phyloP scores from a whole-genome alignment of 805 yeast genomes.

The Kodamaea hsintzibuensis region DNA sequence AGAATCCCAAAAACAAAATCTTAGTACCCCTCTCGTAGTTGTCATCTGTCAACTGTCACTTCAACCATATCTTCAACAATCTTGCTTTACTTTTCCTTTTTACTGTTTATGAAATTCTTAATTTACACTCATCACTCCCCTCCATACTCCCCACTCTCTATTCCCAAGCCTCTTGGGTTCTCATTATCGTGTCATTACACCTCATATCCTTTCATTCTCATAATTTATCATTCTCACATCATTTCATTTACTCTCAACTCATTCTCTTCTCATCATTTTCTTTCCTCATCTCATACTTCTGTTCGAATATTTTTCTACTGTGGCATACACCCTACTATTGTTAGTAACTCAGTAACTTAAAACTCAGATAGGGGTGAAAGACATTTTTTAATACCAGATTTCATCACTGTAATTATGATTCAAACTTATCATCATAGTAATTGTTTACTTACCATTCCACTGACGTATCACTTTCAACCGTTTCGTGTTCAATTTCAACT shows the following conservation, averaged over 20 bases:
- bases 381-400: constrained; percentile 34
- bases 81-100: neutral
- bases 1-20: neutral
- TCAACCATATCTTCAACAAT: neutral
- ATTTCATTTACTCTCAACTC: neutral
- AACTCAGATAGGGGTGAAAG: constrained; percentile 95
- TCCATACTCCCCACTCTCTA: neutral
- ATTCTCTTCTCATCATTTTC: neutral
- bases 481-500: neutral
- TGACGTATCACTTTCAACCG: neutral
- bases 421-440: constrained; percentile 11
- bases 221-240: neutral
- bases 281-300: neutral
- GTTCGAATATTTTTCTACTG: neutral
- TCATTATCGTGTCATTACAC: neutral
- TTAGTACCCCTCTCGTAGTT: neutral
- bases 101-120: neutral
- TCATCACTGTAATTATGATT: constrained; percentile 3
- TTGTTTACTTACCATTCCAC: neutral
- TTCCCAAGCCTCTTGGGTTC: neutral
- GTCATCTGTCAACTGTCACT: neutral
- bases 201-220: neutral
- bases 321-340: neutral
- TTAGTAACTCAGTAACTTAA: neutral
- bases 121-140: neutral